Conservation (phyloP, 805 yeast genomes). For the Lipomyces sp. region DNA sequence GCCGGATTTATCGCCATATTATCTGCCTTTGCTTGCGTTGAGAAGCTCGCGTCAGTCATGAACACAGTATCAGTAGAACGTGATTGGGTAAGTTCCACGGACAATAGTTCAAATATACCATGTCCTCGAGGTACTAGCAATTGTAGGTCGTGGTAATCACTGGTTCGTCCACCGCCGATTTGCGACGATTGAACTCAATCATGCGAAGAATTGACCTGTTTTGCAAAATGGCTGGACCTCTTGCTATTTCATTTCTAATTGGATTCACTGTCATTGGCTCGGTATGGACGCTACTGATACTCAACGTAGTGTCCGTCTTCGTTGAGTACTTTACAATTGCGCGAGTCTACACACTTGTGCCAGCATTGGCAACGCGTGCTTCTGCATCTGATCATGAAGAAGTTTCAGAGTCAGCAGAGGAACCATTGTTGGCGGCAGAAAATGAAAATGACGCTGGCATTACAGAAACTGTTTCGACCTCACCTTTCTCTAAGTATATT, state of each 20-base stretch:
- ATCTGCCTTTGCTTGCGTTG: constrained; percentile 47
- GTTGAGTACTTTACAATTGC: constrained; percentile 48
- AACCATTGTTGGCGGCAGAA: constrained; percentile 1
- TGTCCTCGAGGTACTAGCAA: constrained; percentile 39
- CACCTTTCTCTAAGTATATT: constrained; percentile 39
- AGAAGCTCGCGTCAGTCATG: constrained; percentile 45
- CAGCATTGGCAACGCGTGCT: constrained; percentile 39
- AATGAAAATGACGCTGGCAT: constrained; percentile 3
- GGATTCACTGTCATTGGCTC: constrained; percentile 41
- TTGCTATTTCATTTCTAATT: constrained; percentile 46
- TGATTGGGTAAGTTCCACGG: constrained; percentile 46
- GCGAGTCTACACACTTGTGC: constrained; percentile 45
- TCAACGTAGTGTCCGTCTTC: constrained; percentile 43
- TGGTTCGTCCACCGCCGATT: constrained; percentile 38
- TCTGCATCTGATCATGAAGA: constrained; percentile 12
- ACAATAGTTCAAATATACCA: neutral
- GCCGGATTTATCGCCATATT: constrained; percentile 35
- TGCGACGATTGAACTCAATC: constrained; percentile 45
- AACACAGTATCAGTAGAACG: constrained; percentile 50
- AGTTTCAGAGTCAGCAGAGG: neutral
- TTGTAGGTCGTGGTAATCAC: constrained; percentile 45
- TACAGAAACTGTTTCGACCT: neutral
- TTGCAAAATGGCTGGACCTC: constrained; percentile 50
- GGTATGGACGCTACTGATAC: constrained; percentile 41
- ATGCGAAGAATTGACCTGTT: constrained; percentile 50